Conservation (phyloP, 441 rosid species). For the Aleurites moluccanus region DNA sequence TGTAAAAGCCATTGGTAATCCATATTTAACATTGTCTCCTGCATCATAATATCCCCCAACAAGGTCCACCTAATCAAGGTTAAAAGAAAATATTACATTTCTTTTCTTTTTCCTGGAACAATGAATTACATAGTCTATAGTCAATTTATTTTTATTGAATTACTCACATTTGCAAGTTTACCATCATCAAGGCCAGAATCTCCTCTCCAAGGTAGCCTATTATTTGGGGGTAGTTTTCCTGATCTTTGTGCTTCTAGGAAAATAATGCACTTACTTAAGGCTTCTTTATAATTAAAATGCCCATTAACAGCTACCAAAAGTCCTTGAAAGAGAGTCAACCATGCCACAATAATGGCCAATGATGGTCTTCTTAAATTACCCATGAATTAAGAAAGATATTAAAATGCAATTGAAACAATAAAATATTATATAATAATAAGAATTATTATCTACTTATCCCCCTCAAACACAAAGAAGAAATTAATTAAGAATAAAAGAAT, state of each 20-base stretch:
- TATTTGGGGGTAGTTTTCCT: conserved; percentile 67
- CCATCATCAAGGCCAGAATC: conserved; percentile 89
- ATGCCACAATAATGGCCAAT: conserved; percentile 31
- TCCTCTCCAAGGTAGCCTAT: conserved; percentile 79
- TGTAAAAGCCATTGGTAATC: conserved; percentile 91
- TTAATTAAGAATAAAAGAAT: neutral
- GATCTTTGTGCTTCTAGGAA: conserved; percentile 94
- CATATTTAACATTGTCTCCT: conserved; percentile 91
- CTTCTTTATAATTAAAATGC: conserved; percentile 59
- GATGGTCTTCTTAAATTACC: conserved; percentile 28
- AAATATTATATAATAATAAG: neutral
- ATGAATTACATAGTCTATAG: too few relatives aligned
- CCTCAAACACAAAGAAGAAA: conserved; percentile 2
- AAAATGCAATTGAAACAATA: neutral
- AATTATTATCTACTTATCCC: neutral
- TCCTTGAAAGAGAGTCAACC: conserved; percentile 42
- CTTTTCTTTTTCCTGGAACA: neutral
- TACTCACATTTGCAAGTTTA: conserved; percentile 56
- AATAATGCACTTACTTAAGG: conserved; percentile 65
- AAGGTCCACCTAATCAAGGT: conserved; percentile 52
- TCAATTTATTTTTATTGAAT: too few relatives aligned
- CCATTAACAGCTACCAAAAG: conserved; percentile 37
- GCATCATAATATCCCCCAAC: conserved; percentile 94
- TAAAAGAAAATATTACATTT: neutral
- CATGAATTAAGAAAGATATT: conserved; percentile 24